Evolutionary conservation across 2,329 filamentous ascomycete genomes (phyloP).

Genomic region (Leptographium wingfieldii): DNA sequence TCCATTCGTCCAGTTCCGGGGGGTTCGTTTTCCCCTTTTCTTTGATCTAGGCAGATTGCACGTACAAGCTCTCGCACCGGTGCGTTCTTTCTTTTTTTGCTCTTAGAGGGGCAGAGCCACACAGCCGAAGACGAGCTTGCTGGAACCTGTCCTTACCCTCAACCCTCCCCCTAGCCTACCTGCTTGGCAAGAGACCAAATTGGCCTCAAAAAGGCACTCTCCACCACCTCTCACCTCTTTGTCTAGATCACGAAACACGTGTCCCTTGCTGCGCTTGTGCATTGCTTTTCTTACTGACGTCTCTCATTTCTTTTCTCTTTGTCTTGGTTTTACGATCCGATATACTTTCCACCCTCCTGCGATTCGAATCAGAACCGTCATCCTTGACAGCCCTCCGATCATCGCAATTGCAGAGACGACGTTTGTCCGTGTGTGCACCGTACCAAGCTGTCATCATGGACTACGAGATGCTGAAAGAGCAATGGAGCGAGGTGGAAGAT

Average conservation of each 20-base stretch:
- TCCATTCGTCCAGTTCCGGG: too few relatives aligned
- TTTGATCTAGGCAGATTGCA: too few relatives aligned
- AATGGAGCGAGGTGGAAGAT: constrained; percentile 94
- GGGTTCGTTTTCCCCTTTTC: too few relatives aligned
- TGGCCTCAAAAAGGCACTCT: constrained; percentile 8
- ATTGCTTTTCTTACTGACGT: background rate
- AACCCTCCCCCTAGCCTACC: background rate
- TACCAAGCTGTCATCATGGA: constrained; percentile 47
- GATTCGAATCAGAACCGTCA: background rate
- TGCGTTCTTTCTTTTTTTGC: constrained; percentile 6
- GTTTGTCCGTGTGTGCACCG: background rate
- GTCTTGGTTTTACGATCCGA: background rate
- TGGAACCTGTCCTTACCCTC: constrained; percentile 7
- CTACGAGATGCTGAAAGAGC: constrained; percentile 85
- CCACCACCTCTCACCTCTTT: background rate
- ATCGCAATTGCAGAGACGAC: background rate
- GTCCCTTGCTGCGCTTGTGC: background rate
- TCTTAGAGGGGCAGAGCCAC: constrained; percentile 8
- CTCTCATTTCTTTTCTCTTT: background rate
- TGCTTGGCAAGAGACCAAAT: constrained; percentile 7
- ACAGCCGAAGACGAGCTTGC: constrained; percentile 4
- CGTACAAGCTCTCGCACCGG: too few relatives aligned
- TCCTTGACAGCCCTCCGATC: background rate
- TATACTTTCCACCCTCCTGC: background rate
- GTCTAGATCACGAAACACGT: background rate